Conservation (phyloP, 2,329 filamentous ascomycete species). For the Claviceps arundinis region DNA sequence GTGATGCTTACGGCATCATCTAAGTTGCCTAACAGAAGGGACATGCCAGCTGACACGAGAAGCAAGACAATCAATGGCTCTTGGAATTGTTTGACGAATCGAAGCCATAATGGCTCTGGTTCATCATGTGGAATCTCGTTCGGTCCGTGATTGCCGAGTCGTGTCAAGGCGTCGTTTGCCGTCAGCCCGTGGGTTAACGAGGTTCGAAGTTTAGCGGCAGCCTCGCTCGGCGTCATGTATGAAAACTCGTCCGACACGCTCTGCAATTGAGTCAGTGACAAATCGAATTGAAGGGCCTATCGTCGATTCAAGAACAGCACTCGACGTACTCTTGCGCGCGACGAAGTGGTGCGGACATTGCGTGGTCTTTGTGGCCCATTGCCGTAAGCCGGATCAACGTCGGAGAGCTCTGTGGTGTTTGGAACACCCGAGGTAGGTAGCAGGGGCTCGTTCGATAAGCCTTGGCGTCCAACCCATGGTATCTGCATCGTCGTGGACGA, state of each 20-base stretch:
- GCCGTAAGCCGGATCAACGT: constrained; percentile 11
- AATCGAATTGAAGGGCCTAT: not conserved
- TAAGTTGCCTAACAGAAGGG: constrained; percentile 79
- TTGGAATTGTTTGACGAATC: constrained; percentile 93
- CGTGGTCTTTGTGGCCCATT: constrained; percentile 18
- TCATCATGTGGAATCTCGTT: constrained; percentile 94
- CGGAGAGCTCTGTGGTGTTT: constrained; percentile 16
- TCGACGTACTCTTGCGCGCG: constrained; percentile 38
- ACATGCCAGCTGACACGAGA: constrained; percentile 75
- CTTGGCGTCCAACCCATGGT: constrained; percentile 22
- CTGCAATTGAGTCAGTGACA: constrained; percentile 17
- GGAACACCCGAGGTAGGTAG: constrained; percentile 23
- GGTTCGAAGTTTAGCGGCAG: constrained; percentile 63
- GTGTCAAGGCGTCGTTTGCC: constrained; percentile 64
- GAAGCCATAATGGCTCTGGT: constrained; percentile 86
- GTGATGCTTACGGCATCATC: constrained; percentile 95
- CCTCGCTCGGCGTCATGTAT: constrained; percentile 62
- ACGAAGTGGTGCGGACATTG: constrained; percentile 37
- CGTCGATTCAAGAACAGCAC: not conserved
- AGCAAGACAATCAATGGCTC: constrained; percentile 91
- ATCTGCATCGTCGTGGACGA: constrained; percentile 22
- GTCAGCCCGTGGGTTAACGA: constrained; percentile 75
- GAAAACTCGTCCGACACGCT: constrained; percentile 47
- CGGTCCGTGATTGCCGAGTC: constrained; percentile 68
- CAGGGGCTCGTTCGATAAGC: constrained; percentile 18